Percentiles rank a stretch among this genome's conserved stretches.
These are phyloP conservation scores for Talaromyces funiculosus DNA, from an alignment of 2,329 filamentous ascomycete genomes.

Conservation along the genomic window DNA sequence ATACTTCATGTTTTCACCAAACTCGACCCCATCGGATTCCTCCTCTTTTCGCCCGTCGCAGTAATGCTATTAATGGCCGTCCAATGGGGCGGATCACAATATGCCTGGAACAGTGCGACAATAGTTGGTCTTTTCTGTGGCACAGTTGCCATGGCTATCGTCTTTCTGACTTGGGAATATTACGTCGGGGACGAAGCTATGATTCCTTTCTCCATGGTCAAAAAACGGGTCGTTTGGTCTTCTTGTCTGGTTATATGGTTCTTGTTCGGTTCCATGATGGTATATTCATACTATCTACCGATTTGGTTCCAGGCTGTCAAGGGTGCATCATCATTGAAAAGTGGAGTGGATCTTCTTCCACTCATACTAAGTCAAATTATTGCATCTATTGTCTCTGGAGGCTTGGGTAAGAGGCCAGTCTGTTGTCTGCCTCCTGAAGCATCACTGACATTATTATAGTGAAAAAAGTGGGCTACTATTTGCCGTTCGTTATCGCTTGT, in stretches of 20 bases:
- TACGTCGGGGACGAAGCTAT: conserved; percentile 40
- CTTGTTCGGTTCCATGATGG: conserved; percentile 18
- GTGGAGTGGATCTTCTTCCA: conserved; percentile 38
- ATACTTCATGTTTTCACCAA: conserved; percentile 15
- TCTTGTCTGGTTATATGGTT: conserved; percentile 30
- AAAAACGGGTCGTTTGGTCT: conserved; percentile 31
- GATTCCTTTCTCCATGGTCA: conserved; percentile 34
- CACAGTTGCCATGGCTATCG: conserved; percentile 31
- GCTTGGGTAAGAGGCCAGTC: conserved; percentile 20
- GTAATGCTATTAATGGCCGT: conserved; percentile 43
- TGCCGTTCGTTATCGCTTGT: background rate
- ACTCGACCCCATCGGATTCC: conserved; percentile 39
- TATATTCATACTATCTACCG: conserved; percentile 40
- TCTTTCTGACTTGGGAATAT: conserved; percentile 37
- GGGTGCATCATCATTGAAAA: conserved; percentile 26
- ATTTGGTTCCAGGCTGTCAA: conserved; percentile 46
- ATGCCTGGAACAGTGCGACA: conserved; percentile 33
- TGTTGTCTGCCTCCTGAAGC: background rate
- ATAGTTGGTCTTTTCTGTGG: conserved; percentile 46
- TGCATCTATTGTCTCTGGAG: conserved; percentile 28
- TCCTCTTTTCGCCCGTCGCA: conserved; percentile 34
- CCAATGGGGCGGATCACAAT: conserved; percentile 39
- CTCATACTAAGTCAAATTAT: conserved; percentile 33
- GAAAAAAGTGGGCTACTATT: background rate
- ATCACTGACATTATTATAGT: background rate